Evolutionary conservation across 2,329 filamentous ascomycete genomes (phyloP).

Genomic region (Aureobasidium sp.): DNA sequence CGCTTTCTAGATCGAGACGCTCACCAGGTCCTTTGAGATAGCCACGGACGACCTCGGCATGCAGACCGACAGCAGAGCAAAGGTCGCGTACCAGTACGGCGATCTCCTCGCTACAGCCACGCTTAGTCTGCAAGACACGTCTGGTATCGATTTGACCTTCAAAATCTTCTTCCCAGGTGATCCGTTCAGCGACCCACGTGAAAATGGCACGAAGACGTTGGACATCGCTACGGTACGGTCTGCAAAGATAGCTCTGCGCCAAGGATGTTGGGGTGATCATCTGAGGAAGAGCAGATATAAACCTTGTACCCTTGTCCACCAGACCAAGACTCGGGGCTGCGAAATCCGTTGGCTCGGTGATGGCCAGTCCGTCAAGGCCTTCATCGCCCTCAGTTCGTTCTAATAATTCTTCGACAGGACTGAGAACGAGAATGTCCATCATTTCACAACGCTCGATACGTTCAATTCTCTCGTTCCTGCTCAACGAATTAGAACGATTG

Average conservation of each 20-base stretch:
- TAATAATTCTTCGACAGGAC: constrained; percentile 82
- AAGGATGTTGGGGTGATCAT: constrained; percentile 75
- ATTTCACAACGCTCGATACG: constrained; percentile 85
- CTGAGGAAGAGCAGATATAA: constrained; percentile 74
- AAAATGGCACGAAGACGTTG: constrained; percentile 92
- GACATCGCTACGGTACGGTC: constrained; percentile 89
- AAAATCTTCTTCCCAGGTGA: constrained; percentile 92
- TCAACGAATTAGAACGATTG: constrained; percentile 89
- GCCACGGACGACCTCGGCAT: constrained; percentile 78
- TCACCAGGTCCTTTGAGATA: constrained; percentile 91
- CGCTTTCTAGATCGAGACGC: constrained; percentile 66
- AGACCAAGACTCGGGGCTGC: constrained; percentile 61
- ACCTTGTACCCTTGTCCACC: constrained; percentile 93
- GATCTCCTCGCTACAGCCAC: constrained; percentile 83
- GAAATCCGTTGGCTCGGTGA: constrained; percentile 78
- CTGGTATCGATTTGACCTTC: constrained; percentile 78
- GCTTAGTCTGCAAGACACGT: constrained; percentile 73
- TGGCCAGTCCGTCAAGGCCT: constrained; percentile 72
- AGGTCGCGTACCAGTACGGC: constrained; percentile 84
- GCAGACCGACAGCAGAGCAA: constrained; percentile 82
- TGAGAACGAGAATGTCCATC: constrained; percentile 82
- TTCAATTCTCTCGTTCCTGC: constrained; percentile 78
- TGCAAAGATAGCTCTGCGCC: constrained; percentile 85
- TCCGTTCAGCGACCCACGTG: constrained; percentile 92
- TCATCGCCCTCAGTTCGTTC: constrained; percentile 86